Evolutionary conservation across 192 early-diverging fungal genomes (phyloP).

Genomic region (Funneliformis geosporum): DNA sequence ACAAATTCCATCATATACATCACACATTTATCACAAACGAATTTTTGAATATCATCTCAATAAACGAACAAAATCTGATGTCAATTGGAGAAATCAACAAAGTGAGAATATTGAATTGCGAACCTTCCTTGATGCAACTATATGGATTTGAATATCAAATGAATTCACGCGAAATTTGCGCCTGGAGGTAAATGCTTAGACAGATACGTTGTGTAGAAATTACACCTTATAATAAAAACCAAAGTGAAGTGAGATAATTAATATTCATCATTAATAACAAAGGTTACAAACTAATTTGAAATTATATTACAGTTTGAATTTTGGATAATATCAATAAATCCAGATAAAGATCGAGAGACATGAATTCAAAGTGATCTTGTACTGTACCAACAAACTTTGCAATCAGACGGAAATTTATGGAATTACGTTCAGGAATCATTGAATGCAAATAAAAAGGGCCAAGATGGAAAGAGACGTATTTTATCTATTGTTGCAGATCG

Average conservation of each 20-base stretch:
- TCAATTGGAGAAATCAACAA: background rate
- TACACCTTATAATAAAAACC: background rate
- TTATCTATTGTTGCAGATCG: constrained; percentile 5
- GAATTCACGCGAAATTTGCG: background rate
- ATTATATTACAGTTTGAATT: too few species aligned
- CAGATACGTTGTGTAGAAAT: background rate
- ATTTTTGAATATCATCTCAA: constrained; percentile 4
- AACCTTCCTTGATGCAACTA: background rate
- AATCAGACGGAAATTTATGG: too few species aligned
- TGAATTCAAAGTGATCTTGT: background rate
- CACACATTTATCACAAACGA: too few species aligned
- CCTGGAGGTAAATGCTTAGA: background rate
- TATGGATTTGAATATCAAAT: background rate
- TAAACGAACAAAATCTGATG: background rate
- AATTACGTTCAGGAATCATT: too few species aligned
- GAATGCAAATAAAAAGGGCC: background rate
- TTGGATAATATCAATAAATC: too few species aligned
- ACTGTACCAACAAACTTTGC: too few species aligned
- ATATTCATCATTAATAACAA: too few species aligned
- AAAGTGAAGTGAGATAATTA: background rate
- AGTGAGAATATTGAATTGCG: background rate
- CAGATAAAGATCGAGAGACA: background rate
- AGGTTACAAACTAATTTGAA: too few species aligned
- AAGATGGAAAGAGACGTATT: background rate
- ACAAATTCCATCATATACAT: background rate